Evolutionary conservation across 2,329 filamentous ascomycete genomes (phyloP).

Genomic region (Metarhizium humberi): DNA sequence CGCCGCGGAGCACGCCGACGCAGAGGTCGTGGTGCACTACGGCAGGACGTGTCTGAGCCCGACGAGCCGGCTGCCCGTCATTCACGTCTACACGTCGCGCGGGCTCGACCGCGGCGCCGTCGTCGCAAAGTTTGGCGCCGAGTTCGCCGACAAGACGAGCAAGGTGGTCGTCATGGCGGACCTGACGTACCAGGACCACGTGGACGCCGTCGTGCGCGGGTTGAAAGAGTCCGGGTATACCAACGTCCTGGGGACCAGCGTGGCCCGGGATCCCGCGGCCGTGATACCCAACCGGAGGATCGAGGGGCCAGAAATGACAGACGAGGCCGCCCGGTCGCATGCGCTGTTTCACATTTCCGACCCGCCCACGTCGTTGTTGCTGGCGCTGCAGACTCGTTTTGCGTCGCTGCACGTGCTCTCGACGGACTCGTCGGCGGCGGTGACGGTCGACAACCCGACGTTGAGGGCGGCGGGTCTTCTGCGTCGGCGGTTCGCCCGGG

Average conservation of each 20-base stretch:
- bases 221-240: conserved; percentile 59
- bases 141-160: conserved; percentile 54
- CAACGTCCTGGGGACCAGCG: conserved; percentile 57
- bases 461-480: conserved; percentile 47
- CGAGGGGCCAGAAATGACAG: conserved; percentile 24
- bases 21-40: conserved; percentile 90
- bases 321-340: conserved; percentile 51
- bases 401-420: conserved; percentile 70
- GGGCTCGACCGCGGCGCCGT: conserved; percentile 53
- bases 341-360: conserved; percentile 78
- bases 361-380: conserved; percentile 71
- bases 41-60: conserved; percentile 87
- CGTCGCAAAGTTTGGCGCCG: conserved; percentile 50
- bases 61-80: conserved; percentile 74
- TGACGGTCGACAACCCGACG: conserved; percentile 35
- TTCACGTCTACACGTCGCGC: conserved; percentile 81
- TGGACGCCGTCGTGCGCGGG: conserved; percentile 44
- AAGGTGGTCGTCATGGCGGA: conserved; percentile 81
- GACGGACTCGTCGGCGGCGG: conserved; percentile 44
- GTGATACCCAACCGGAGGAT: conserved; percentile 76
- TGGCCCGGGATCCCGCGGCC: conserved; percentile 71
- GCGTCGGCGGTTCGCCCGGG: conserved; percentile 77
- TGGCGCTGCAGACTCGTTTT: conserved; percentile 79
- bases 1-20: conserved; percentile 85
- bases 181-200: conserved; percentile 73